phyloP scores from a whole-genome alignment of 2,329 filamentous ascomycete genomes.

The Eutypella sp. region DNA sequence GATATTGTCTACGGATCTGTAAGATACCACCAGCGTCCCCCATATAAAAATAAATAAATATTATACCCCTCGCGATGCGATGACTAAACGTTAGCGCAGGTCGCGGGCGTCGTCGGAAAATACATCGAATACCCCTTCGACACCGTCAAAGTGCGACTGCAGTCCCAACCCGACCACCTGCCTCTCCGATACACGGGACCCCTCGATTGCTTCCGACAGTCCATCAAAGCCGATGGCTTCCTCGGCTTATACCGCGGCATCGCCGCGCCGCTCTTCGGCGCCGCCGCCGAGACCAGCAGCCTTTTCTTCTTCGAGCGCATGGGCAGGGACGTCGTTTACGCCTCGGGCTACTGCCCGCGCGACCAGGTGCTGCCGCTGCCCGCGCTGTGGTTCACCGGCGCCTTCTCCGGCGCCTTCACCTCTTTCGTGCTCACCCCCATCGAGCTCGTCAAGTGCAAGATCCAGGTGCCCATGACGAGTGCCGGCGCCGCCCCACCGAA shows the following conservation, averaged over 20 bases:
- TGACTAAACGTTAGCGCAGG: slow-evolving; percentile 37
- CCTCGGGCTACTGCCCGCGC: slow-evolving; percentile 41
- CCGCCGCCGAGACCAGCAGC: slow-evolving; percentile 86
- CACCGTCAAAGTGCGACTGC: slow-evolving; percentile 93
- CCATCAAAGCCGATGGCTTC: slow-evolving; percentile 73
- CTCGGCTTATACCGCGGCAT: slow-evolving; percentile 85
- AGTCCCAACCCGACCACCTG: slow-evolving; percentile 85
- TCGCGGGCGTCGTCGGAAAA: slow-evolving; percentile 84
- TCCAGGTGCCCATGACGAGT: slow-evolving; percentile 64
- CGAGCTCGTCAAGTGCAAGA: slow-evolving; percentile 97
- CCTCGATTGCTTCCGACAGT: slow-evolving; percentile 88
- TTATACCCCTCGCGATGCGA: neutral
- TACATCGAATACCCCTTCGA: slow-evolving; percentile 98
- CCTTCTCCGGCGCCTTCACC: slow-evolving; percentile 81
- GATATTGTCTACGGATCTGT: slow-evolving; percentile 87
- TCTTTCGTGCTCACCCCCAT: slow-evolving; percentile 90
- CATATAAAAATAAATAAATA: too few species aligned
- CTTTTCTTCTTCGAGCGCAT: slow-evolving; percentile 88
- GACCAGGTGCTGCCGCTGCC: slow-evolving; percentile 65
- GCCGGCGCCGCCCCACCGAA: slow-evolving; percentile 36
- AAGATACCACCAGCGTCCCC: slow-evolving; percentile 35
- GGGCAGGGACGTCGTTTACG: slow-evolving; percentile 61
- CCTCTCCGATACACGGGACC: slow-evolving; percentile 81
- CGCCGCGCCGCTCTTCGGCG: slow-evolving; percentile 82
- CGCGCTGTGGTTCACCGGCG: slow-evolving; percentile 74